Evolutionary conservation across 108 stramenopile species (phyloP), one percentile per base, ranked within the genome.

Genomic region (Nitzschia sp.): DNA sequence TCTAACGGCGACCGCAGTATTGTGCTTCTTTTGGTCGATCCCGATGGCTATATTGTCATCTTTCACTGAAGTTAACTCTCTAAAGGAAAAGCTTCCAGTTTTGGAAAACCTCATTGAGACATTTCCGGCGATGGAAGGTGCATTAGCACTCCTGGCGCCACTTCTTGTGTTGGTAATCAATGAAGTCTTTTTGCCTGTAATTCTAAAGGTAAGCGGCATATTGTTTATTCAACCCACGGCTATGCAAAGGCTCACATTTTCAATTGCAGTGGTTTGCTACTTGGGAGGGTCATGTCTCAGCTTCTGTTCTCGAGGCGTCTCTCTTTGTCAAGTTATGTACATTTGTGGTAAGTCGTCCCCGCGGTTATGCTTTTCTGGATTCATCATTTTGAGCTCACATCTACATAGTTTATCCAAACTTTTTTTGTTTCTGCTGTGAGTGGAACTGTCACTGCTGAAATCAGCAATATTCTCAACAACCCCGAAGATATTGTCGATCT

Each of bases 361-460:
- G 29, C 29, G 29, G 5, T 1, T 34, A 3, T 34, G 29, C 5
- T 34, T 34, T 1, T 34, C 5, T 34, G 3, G 29, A 5, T 34
- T 34, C 5, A 34, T 1, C 29, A 34, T 3, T 34, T 34, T 34
- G 29, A 34, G 1, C 29, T 34, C 29, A 34, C 5, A 5, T 34
- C 15, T 39, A 15, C 20, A 3, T 41, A 76, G 59, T 71, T 85
- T 53, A 61, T 86, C 69, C 85, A 86, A 66, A 81, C 77, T 8
- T 86, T 86, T 71, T 86, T 86, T 53, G 75, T 86, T 25, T 72
- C 76, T 12, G 78, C 85, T 3, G 78, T 86, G 55, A 63, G 77
- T 25, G 78, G 80, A 21, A 71, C 68, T 50, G 42, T 86, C 26
- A 70, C 75, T 3, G 7, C 62, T 7, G 70, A 74, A 19, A 60